Percentiles rank a stretch among this genome's conserved stretches.
These are phyloP conservation scores for Citrus sp. DNA, from an alignment of 345 rosid species.

Conservation along the genomic window DNA sequence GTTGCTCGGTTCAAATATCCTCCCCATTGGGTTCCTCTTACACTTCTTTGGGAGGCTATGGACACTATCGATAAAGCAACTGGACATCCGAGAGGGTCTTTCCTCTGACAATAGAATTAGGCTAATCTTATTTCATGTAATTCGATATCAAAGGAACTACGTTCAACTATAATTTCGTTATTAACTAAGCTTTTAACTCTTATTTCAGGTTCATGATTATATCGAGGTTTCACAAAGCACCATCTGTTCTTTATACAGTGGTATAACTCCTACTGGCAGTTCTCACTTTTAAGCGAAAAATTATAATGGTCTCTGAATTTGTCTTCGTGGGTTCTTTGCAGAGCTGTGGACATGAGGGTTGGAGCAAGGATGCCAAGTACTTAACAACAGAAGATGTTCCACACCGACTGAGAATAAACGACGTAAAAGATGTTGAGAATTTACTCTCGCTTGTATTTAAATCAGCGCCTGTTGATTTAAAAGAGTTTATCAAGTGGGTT, in stretches of 20 bases:
- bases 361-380: conserved; percentile 15
- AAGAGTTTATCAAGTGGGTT: conserved; percentile 24
- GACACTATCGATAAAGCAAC: conserved; percentile 24
- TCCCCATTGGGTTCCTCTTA: conserved; percentile 44
- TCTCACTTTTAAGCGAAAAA: background rate
- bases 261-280: background rate
- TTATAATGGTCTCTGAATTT: background rate
- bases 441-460: conserved; percentile 12
- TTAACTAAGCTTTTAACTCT: background rate
- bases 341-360: conserved; percentile 14
- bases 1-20: conserved; percentile 42
- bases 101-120: background rate
- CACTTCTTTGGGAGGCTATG: conserved; percentile 42
- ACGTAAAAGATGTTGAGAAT: conserved; percentile 10
- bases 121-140: too few species aligned
- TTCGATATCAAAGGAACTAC: too few species aligned
- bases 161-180: too few species aligned
- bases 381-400: conserved; percentile 17
- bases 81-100: conserved; percentile 25
- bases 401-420: background rate
- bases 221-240: conserved; percentile 15
- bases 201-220: conserved; percentile 22
- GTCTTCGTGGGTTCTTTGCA: background rate
- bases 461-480: conserved; percentile 13
- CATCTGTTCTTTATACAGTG: conserved; percentile 15